These are phyloP conservation scores for Neurospora intermedia DNA, from an alignment of 495 filamentous ascomycete species.

Conservation along the genomic window DNA sequence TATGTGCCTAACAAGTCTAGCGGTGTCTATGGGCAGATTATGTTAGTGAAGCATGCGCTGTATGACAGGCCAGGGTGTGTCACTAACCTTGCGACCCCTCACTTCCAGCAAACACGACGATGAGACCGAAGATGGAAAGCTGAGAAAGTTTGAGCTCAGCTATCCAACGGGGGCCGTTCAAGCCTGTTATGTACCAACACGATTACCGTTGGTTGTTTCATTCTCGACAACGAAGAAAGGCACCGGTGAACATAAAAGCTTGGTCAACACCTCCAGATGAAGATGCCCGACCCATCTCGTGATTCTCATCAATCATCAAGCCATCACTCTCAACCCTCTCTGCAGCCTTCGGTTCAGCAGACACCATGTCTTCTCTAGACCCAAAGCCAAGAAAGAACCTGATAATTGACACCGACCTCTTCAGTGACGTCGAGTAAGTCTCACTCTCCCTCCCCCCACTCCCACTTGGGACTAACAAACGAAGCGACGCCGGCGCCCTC, in stretches of 20 bases:
- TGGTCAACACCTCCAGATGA: not conserved
- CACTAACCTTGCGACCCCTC: not conserved
- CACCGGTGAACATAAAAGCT: not conserved
- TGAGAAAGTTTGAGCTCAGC: not conserved
- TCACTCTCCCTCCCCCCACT: not conserved
- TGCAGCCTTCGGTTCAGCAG: not conserved
- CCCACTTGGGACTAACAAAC: not conserved
- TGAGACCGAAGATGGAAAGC: not conserved
- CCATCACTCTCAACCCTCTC: not conserved
- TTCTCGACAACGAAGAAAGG: not conserved
- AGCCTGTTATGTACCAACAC: not conserved
- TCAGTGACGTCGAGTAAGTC: slow-evolving; percentile 32
- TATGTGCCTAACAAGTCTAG: not conserved
- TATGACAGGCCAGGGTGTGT: not conserved
- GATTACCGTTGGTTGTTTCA: not conserved
- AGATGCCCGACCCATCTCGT: not conserved
- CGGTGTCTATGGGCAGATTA: not conserved
- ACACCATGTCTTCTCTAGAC: not conserved
- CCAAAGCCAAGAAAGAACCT: slow-evolving; percentile 10
- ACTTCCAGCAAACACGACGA: not conserved
- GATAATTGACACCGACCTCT: slow-evolving; percentile 34
- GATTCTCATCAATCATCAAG: not conserved
- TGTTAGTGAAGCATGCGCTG: not conserved
- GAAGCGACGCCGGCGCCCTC: slow-evolving; percentile 27
- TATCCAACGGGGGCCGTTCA: not conserved